Evolutionary conservation across 2,329 filamentous ascomycete genomes (phyloP).

Genomic region (Microcyclospora tardicrescens): DNA sequence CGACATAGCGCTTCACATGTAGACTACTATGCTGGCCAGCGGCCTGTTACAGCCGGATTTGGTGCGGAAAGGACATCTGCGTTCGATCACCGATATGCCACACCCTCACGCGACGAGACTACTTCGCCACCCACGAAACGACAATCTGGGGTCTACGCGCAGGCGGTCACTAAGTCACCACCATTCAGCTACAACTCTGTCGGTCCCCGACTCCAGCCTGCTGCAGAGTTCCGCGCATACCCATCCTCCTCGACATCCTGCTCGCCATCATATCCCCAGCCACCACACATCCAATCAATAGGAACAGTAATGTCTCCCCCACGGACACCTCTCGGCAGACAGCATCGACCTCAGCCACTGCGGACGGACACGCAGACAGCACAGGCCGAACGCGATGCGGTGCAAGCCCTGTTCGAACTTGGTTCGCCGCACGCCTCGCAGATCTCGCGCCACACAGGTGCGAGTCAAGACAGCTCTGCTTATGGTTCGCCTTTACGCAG

Average conservation of each 20-base stretch:
- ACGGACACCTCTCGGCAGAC: slow-evolving; percentile 20
- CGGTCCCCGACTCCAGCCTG: slow-evolving; percentile 14
- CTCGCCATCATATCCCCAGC: slow-evolving; percentile 2
- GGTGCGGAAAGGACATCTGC: slow-evolving; percentile 13
- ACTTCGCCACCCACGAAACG: slow-evolving; percentile 21
- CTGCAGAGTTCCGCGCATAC: slow-evolving; percentile 18
- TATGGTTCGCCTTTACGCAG: slow-evolving; percentile 14
- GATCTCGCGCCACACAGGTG: slow-evolving; percentile 22
- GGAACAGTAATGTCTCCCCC: slow-evolving; percentile 18
- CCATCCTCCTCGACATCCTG: slow-evolving; percentile 1
- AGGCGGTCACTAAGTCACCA: slow-evolving; percentile 5
- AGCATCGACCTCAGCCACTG: slow-evolving; percentile 35
- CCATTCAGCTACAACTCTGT: slow-evolving; percentile 2
- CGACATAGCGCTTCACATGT: slow-evolving; percentile 15
- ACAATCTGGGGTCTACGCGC: slow-evolving; percentile 17
- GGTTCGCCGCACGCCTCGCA: slow-evolving; percentile 34
- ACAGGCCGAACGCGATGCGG: slow-evolving; percentile 63
- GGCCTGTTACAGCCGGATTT: slow-evolving; percentile 17
- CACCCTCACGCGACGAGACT: slow-evolving; percentile 6
- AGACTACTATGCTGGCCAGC: slow-evolving; percentile 9
- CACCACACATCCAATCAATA: slow-evolving; percentile 1
- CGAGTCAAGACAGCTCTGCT: slow-evolving; percentile 9
- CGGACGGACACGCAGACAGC: slow-evolving; percentile 57
- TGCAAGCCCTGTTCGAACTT: slow-evolving; percentile 70
- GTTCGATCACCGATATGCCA: slow-evolving; percentile 4